Evolutionary conservation across 2,329 filamentous ascomycete species (phyloP).

Genomic region (Chrysoporthe austroafricana): DNA sequence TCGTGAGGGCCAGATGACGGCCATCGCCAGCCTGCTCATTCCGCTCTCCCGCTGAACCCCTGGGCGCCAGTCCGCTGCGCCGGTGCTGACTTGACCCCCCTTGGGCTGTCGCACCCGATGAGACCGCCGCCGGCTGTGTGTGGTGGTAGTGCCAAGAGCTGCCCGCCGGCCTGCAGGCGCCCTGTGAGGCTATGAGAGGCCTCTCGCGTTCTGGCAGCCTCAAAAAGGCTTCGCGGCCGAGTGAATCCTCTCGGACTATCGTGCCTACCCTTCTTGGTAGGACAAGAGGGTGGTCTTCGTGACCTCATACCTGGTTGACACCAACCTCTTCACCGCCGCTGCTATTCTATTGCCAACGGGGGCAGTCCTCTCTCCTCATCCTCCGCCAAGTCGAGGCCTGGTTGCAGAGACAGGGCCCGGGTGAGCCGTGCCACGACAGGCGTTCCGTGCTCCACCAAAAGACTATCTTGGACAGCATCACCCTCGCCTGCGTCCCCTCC

Average conservation of each 20-base stretch:
- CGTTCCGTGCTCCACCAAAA: background rate
- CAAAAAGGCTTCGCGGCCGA: background rate
- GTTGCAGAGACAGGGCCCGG: background rate
- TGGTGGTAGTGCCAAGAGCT: background rate
- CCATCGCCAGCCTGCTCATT: background rate
- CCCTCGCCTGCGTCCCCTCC: background rate
- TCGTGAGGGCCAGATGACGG: too few species aligned
- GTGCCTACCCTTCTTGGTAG: constrained; percentile 8
- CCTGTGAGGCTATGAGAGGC: background rate
- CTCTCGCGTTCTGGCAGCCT: background rate
- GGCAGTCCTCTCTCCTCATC: background rate
- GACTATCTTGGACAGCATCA: background rate
- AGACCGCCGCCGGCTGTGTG: background rate
- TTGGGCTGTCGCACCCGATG: background rate
- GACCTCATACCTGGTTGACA: background rate
- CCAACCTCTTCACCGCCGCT: background rate
- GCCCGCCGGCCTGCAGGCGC: background rate
- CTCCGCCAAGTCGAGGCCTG: background rate
- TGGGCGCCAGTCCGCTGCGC: background rate
- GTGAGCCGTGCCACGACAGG: background rate
- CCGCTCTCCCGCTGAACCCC: background rate
- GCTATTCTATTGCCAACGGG: background rate
- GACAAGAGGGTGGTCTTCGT: background rate
- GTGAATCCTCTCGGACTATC: background rate
- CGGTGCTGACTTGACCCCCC: background rate